Evolutionary conservation across 2,329 filamentous ascomycete genomes (phyloP).

Genomic region (Eutypa lata): DNA sequence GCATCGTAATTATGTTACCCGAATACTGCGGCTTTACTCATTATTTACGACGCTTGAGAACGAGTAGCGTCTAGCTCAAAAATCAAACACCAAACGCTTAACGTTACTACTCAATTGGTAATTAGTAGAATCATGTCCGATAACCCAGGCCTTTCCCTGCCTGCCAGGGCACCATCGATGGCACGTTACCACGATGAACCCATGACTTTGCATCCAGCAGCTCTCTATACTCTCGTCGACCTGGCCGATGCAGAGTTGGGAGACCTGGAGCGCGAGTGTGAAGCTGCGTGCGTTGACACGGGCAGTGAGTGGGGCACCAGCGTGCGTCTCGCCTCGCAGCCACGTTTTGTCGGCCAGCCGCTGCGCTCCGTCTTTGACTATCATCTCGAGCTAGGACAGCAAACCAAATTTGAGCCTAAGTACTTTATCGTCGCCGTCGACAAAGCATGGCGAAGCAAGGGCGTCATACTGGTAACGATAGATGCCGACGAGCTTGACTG

Average conservation of each 20-base stretch:
- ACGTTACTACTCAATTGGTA: not conserved
- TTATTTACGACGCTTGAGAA: not conserved
- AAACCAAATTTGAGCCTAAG: slow-evolving; percentile 9
- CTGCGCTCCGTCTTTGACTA: slow-evolving; percentile 14
- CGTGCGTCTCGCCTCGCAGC: slow-evolving; percentile 7
- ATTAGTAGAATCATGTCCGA: slow-evolving; percentile 7
- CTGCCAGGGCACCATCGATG: slow-evolving; percentile 13
- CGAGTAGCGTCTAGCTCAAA: not conserved
- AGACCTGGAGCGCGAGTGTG: slow-evolving; percentile 6
- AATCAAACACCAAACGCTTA: not conserved
- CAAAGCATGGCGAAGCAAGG: slow-evolving; percentile 5
- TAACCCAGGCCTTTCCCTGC: slow-evolving; percentile 12
- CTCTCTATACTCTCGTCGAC: slow-evolving; percentile 13
- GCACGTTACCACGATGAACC: slow-evolving; percentile 11
- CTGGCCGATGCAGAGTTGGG: slow-evolving; percentile 6
- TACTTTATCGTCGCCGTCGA: slow-evolving; percentile 14
- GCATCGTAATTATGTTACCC: not conserved
- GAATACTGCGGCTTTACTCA: not conserved
- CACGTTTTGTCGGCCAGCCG: slow-evolving; percentile 14
- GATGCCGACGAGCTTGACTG: slow-evolving; percentile 15
- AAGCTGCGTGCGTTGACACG: slow-evolving; percentile 2
- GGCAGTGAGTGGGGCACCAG: slow-evolving; percentile 3
- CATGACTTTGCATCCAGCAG: slow-evolving; percentile 9
- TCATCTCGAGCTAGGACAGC: slow-evolving; percentile 12
- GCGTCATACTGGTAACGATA: slow-evolving; percentile 8